phyloP scores from a whole-genome alignment of 2,329 filamentous ascomycete species.

The Fusarium fracticaudum region DNA sequence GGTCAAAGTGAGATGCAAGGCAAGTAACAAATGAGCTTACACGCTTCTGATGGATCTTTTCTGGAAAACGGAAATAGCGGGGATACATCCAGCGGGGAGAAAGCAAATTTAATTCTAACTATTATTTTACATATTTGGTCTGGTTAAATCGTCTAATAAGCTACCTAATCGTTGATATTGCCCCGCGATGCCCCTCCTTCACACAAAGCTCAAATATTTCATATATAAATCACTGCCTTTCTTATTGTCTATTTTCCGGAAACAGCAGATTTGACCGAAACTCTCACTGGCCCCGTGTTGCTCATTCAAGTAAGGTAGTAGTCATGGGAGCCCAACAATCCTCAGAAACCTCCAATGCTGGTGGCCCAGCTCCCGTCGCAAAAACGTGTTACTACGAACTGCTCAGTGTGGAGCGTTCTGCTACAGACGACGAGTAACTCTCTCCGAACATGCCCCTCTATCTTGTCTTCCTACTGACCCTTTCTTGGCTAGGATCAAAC shows the following conservation, averaged over 20 bases:
- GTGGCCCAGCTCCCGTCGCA: slow-evolving; percentile 50
- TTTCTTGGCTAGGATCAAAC: slow-evolving; percentile 76
- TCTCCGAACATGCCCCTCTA: slow-evolving; percentile 36
- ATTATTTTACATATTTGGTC: neutral
- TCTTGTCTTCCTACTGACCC: neutral
- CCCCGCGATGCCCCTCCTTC: slow-evolving; percentile 35
- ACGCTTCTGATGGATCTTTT: slow-evolving; percentile 7
- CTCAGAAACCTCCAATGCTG: slow-evolving; percentile 50
- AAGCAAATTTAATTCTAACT: neutral
- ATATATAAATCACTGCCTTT: slow-evolving; percentile 1
- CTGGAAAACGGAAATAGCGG: neutral
- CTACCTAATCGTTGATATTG: neutral
- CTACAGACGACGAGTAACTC: slow-evolving; percentile 80
- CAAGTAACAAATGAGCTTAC: slow-evolving; percentile 22
- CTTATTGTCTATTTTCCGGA: neutral
- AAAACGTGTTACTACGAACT: slow-evolving; percentile 90
- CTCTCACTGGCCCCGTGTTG: neutral
- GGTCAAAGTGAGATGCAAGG: neutral
- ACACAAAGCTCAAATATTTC: neutral
- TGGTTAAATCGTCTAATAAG: neutral
- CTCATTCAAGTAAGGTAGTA: neutral
- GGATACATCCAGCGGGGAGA: slow-evolving; percentile 3
- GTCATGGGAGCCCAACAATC: slow-evolving; percentile 68
- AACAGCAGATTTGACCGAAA: neutral
- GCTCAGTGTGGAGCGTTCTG: slow-evolving; percentile 75